A percentile compares a stretch with the other conserved stretches of the same genome.
Evolutionary conservation across 2,329 filamentous ascomycete genomes (phyloP).

Genomic region (Pseudopyricularia cyperi): DNA sequence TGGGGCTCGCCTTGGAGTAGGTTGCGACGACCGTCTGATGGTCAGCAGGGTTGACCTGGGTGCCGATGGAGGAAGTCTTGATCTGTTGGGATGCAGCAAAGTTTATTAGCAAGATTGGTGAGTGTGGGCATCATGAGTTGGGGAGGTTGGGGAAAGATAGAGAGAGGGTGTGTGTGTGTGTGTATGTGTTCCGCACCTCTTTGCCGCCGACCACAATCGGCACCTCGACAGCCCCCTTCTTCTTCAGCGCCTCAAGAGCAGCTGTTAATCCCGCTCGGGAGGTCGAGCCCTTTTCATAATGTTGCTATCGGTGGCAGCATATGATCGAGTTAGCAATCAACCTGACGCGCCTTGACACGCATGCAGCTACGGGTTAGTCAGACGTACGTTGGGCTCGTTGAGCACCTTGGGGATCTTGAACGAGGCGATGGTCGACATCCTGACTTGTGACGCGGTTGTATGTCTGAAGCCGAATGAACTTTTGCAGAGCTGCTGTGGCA

Average conservation of each 20-base stretch:
- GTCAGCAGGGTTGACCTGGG: slow-evolving; percentile 72
- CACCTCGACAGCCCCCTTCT: slow-evolving; percentile 59
- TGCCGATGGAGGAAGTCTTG: slow-evolving; percentile 50
- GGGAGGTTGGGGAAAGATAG: too few relatives aligned
- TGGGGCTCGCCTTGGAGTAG: slow-evolving; percentile 68
- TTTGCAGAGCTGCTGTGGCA: neutral
- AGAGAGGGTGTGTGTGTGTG: too few relatives aligned
- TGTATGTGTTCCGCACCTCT: slow-evolving; percentile 43
- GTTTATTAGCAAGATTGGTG: too few relatives aligned
- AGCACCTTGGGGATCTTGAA: slow-evolving; percentile 79
- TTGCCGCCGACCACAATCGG: slow-evolving; percentile 77
- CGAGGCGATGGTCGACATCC: slow-evolving; percentile 52
- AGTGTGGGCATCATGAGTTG: too few relatives aligned
- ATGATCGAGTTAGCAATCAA: neutral
- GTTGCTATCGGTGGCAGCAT: slow-evolving; percentile 44
- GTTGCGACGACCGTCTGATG: slow-evolving; percentile 66
- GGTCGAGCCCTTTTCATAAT: slow-evolving; percentile 72
- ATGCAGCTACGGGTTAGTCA: neutral
- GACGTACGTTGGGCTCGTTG: slow-evolving; percentile 90
- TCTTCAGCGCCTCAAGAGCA: slow-evolving; percentile 58
- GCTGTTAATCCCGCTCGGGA: slow-evolving; percentile 66
- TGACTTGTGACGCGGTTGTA: slow-evolving; percentile 9
- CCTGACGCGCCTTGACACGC: neutral
- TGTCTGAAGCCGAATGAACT: neutral
- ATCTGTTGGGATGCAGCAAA: slow-evolving; percentile 29